Conservation (phyloP, 2,329 filamentous ascomycete genomes). For the Arthroderma sp. region DNA sequence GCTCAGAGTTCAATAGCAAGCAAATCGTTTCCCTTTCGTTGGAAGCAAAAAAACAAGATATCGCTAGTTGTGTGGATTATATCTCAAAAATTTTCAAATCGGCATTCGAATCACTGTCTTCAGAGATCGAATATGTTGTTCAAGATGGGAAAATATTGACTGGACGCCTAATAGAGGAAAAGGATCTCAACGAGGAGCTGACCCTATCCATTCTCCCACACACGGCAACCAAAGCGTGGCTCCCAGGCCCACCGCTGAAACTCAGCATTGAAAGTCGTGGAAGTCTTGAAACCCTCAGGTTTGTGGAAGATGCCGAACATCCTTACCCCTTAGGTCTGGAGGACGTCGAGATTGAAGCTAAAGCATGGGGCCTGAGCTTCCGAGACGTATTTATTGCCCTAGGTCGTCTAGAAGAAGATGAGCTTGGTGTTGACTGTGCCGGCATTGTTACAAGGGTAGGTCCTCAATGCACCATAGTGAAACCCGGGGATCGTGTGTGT, state of each 20-base stretch:
- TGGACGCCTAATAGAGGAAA: neutral
- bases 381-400: constrained; percentile 11
- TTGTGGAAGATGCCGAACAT: too few species aligned
- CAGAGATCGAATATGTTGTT: neutral
- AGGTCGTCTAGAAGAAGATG: constrained; percentile 8
- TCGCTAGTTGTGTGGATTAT: neutral
- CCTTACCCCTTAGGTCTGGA: neutral
- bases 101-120: constrained; percentile 4
- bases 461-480: neutral
- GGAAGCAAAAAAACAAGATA: neutral
- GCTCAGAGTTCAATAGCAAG: constrained; percentile 6
- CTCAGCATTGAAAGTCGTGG: too few species aligned
- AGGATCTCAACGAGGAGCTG: neutral
- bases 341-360: constrained; percentile 16
- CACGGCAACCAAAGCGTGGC: too few species aligned
- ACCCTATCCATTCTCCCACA: too few species aligned
- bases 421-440: constrained; percentile 8
- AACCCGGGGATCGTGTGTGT: constrained; percentile 10
- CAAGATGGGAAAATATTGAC: neutral
- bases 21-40: constrained; percentile 1
- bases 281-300: too few species aligned
- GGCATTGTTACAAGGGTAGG: constrained; percentile 8
- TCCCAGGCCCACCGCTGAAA: too few species aligned
- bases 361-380: constrained; percentile 15
- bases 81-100: neutral